Base-by-base conservation (phyloP, 2,329 filamentous ascomycete genomes). In the Diaporthe ampelina region DNA sequence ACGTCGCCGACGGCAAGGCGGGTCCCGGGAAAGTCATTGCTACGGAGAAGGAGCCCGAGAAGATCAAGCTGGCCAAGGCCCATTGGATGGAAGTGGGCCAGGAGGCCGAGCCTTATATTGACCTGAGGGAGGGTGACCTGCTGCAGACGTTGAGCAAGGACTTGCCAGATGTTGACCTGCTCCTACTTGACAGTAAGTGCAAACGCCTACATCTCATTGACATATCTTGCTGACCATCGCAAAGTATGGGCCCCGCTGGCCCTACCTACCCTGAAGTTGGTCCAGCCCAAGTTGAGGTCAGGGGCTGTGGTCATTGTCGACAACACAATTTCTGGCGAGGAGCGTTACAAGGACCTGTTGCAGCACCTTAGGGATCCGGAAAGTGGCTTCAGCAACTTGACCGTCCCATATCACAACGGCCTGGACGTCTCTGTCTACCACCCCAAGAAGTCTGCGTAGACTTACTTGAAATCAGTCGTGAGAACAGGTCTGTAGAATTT, bases 181-280 rank as follows among this genome's bases (percentile, higher is more conserved):
- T 76, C 83, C 85, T 75, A 81, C 85, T 80, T 82, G 87, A 84
- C 82, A 88, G 86, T 89, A 83, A 52, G 70, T 65, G 1, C 1
- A 15, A 11, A 6, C 26, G 32, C 56, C 4, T 8, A 21, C 7
- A 11, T 15, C 6, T 19, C 40, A 5, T 13, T 8, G 17, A 32
- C 1, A 45, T 8, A n/a, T 9, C 5, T 29, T 17, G 48, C 63
- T 68, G 8, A 68, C 10, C 29, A 21, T 40, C 32, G n/a, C n/a
- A 40, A 19, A 81, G 79, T 81, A 57, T 81, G 79, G 80, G 77
- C 78, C 1, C 78, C 79, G 1, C 73, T 80, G 74, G 80, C 79
- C 1, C 75, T 81, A 29, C 79, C 80, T 3, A 84, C 85, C 0
- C 79, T 88, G 54, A 82, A 86, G 74, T 76, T 84, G 0, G 78